Conservation (phyloP, 1,284 basidiomycete genomes). For the Amylostereum areolatum region DNA sequence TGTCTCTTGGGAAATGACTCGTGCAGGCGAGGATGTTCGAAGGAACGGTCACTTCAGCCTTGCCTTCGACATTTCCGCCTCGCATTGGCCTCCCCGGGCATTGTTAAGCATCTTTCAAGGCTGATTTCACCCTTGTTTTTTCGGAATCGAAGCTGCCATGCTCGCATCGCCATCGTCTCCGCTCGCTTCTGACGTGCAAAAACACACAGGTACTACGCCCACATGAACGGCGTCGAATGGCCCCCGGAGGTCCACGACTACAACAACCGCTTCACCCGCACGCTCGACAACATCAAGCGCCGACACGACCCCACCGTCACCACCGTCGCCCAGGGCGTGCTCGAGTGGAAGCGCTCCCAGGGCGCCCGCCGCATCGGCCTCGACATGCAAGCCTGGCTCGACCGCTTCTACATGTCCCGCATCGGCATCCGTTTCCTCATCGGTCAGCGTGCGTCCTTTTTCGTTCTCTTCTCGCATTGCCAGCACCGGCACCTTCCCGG, state of each 20-base stretch:
- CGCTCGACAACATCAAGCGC: slow-evolving; percentile 87
- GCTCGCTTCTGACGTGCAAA: too few relatives aligned
- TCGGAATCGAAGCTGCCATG: too few relatives aligned
- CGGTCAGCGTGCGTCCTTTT: slow-evolving; percentile 65
- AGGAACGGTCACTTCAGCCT: too few relatives aligned
- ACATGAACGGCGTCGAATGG: slow-evolving; percentile 66
- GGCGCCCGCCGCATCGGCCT: slow-evolving; percentile 67
- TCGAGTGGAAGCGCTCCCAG: slow-evolving; percentile 71
- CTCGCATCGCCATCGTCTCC: too few relatives aligned
- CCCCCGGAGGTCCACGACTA: slow-evolving; percentile 94
- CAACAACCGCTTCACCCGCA: slow-evolving; percentile 87
- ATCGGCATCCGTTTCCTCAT: slow-evolving; percentile 97
- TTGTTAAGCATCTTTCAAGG: too few relatives aligned
- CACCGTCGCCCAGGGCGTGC: slow-evolving; percentile 88
- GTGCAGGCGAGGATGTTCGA: too few relatives aligned
- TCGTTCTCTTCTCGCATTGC: neutral
- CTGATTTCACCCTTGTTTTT: too few relatives aligned
- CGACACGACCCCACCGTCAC: slow-evolving; percentile 98
- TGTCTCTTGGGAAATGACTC: too few relatives aligned
- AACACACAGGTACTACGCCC: slow-evolving; percentile 74
- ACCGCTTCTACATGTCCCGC: slow-evolving; percentile 95
- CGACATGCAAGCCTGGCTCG: slow-evolving; percentile 93
- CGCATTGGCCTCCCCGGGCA: too few relatives aligned
- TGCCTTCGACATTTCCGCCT: too few relatives aligned
- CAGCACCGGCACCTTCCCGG: too few relatives aligned